These are phyloP conservation scores for Fonsecaea multimorphosa DNA, from an alignment of 2,329 filamentous ascomycete genomes.

Conservation along the genomic window DNA sequence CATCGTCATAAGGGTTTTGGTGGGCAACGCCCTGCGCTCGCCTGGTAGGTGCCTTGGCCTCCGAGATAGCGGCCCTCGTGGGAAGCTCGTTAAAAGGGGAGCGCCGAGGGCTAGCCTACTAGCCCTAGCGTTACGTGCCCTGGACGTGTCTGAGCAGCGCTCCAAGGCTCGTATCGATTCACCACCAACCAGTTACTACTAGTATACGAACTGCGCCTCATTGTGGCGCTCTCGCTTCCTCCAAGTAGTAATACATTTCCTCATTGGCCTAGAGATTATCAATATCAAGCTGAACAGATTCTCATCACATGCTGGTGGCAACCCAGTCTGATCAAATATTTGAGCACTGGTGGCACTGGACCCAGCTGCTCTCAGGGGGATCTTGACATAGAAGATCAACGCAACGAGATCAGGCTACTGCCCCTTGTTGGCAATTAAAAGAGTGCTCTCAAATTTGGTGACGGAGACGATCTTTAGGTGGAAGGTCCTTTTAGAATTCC, in stretches of 20 bases:
- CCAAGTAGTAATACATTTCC: background rate
- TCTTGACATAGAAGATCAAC: background rate
- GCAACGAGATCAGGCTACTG: background rate
- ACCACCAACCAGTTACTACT: constrained; percentile 6
- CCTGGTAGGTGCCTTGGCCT: no score
- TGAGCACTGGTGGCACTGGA: background rate
- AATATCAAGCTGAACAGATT: background rate
- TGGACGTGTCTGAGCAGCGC: constrained; percentile 2
- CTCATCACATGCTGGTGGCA: constrained; percentile 8
- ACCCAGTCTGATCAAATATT: background rate
- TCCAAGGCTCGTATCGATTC: constrained; percentile 9
- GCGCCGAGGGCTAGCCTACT: background rate
- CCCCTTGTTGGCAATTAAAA: background rate
- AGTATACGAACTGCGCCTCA: constrained; percentile 20
- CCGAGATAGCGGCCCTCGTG: constrained; percentile 11
- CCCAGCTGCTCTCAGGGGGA: background rate
- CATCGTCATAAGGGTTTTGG: background rate
- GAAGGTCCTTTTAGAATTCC: background rate
- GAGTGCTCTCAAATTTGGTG: background rate
- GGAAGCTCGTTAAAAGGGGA: constrained; percentile 8
- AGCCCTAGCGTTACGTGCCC: background rate
- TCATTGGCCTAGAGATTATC: background rate
- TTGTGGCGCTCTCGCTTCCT: constrained; percentile 16
- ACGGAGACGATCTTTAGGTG: background rate
- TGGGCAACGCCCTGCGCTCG: constrained; percentile 4